Percentiles rank a stretch among this genome's conserved stretches.
These are phyloP conservation scores for Hippophae rhamnoides DNA, from an alignment of 306 rosid genomes.

Conservation along the genomic window DNA sequence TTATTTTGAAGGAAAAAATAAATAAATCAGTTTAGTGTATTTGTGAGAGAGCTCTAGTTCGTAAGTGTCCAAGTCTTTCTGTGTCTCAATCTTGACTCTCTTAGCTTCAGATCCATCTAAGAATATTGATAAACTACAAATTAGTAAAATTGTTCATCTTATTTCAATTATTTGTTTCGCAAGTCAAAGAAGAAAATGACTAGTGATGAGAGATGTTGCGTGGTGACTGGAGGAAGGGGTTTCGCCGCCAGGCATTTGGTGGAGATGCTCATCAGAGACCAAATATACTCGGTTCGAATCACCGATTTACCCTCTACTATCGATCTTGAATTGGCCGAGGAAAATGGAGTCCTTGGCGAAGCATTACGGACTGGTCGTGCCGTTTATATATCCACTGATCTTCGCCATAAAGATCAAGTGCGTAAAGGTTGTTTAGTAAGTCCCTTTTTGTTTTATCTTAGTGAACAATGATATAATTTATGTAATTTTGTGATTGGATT, in stretches of 20 bases:
- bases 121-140: too few species aligned
- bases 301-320: slow-evolving; percentile 61
- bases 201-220: slow-evolving; percentile 56
- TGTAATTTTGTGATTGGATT: not conserved
- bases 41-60: too few species aligned
- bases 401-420: slow-evolving; percentile 65
- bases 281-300: slow-evolving; percentile 51
- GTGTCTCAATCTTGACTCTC: not conserved
- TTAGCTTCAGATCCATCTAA: too few species aligned
- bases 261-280: slow-evolving; percentile 47
- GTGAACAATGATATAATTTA: not conserved
- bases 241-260: slow-evolving; percentile 93
- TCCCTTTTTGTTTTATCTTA: not conserved
- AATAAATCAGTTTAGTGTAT: too few species aligned
- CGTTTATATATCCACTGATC: slow-evolving; percentile 55
- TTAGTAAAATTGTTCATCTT: too few species aligned
- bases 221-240: slow-evolving; percentile 93
- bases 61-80: too few species aligned
- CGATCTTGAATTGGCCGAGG: slow-evolving; percentile 57
- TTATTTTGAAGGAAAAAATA: too few species aligned
- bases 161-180: not conserved
- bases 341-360: slow-evolving; percentile 50
- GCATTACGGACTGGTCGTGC: slow-evolving; percentile 73
- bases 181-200: slow-evolving; percentile 24
- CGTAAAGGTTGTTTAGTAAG: slow-evolving; percentile 32